phyloP scores from a whole-genome alignment of 345 rosid species.

The Salix udensis region DNA sequence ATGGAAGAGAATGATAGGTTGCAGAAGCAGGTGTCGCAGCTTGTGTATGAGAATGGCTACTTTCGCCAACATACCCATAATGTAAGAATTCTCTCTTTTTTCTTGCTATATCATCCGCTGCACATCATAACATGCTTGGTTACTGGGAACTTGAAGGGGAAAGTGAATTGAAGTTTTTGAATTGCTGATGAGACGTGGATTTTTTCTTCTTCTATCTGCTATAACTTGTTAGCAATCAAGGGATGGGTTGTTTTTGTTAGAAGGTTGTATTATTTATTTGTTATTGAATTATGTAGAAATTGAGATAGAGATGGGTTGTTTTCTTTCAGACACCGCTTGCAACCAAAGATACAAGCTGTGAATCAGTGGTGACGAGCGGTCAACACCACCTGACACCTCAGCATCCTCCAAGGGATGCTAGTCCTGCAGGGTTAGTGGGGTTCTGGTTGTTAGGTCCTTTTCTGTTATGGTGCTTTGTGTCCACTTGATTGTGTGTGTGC shows the following conservation, averaged over 20 bases:
- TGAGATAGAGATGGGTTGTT: conserved; percentile 13
- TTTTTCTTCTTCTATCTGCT: too few relatives aligned
- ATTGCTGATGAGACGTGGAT: not conserved
- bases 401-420: conserved; percentile 99
- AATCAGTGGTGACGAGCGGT: conserved; percentile 96
- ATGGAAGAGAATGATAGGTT: conserved; percentile 99
- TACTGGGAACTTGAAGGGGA: conserved; percentile 2
- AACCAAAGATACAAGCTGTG: conserved; percentile 98
- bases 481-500: conserved; percentile 18
- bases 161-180: not conserved
- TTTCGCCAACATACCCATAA: conserved; percentile 91
- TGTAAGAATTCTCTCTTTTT: conserved; percentile 33
- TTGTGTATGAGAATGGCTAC: conserved; percentile 97
- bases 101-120: not conserved
- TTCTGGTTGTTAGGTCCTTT: conserved; percentile 43
- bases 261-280: not conserved
- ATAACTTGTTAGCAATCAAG: not conserved
- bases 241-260: not conserved
- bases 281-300: conserved; percentile 4
- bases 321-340: conserved; percentile 72
- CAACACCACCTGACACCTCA: conserved; percentile 94
- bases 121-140: not conserved
- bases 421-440: conserved; percentile 99
- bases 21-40: conserved; percentile 97
- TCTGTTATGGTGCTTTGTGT: conserved; percentile 31